Base-by-base conservation (phyloP, 208 protist species). In the Novymonas esmeraldas region DNA sequence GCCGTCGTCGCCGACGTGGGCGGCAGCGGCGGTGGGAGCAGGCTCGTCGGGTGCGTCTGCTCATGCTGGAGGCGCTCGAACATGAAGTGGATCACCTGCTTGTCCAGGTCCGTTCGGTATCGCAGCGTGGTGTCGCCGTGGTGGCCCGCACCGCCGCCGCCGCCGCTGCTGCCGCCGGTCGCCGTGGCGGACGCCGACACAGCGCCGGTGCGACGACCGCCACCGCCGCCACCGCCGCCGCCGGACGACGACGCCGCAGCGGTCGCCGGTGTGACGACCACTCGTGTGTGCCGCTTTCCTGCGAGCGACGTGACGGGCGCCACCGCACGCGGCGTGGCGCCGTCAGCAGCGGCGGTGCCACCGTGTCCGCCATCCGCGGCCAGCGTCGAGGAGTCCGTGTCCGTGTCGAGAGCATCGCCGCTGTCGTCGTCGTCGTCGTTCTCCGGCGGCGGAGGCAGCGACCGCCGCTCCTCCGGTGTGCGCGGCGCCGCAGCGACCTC, bases 31-130 rank as follows among this genome's bases (percentile, higher is more conserved):
- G 2, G 14, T 50, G 59, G 11, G 3, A 13, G 16, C 0, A 51
- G 51, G n/a, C n/a, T 49, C 5, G 69, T 75, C 2, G 61, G 54
- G 34, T 64, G 64, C 14, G 71, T 39, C 68, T 76, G 68, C 64
- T 80, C 75, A 4, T 73, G 68, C 18, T 76, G 64, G 44, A 77
- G 79, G 28, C 79, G 87, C 68, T 85, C 73, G 68, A 95, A 89
- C 71, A 90, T 87, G 39, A 95, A 93, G 68, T 95, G 86, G 51
- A 95, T 85, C 24, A 93, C 90, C 31, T 73, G 73, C 78, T 95
- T 95, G 55, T 95, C 83, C 1, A 95, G 62, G 54, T 95, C 90
- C 0, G 90, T 95, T 4, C 85, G 77, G 70, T 95, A 95, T 41
- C 90, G 86, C 50, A 95, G 68, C 14, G 73, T 65, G 36, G 10